phyloP scores from a whole-genome alignment of 768 basidiomycete species.

The Lactarius hatsudake region DNA sequence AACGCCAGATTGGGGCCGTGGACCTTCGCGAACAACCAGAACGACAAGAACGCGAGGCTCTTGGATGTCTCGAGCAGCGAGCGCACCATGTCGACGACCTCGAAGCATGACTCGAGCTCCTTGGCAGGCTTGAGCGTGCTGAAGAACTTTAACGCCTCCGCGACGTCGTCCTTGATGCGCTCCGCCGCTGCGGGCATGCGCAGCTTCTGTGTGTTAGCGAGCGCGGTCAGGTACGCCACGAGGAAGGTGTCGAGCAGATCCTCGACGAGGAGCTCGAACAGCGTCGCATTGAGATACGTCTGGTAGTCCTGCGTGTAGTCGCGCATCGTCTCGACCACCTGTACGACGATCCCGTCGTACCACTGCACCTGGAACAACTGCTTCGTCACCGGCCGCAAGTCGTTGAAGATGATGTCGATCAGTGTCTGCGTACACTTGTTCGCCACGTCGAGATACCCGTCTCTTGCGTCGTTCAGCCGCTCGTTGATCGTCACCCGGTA shows the following conservation, averaged over 20 bases:
- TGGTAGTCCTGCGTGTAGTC: conserved; percentile 98
- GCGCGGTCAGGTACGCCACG: conserved; percentile 83
- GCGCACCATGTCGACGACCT: conserved; percentile 81
- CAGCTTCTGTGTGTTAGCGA: conserved; percentile 81
- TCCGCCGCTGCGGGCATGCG: conserved; percentile 83
- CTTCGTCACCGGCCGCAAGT: conserved; percentile 84
- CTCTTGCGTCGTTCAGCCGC: conserved; percentile 91
- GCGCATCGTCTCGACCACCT: conserved; percentile 91
- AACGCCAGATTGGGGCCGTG: conserved; percentile 92
- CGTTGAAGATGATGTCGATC: conserved; percentile 93
- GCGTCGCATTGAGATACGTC: conserved; percentile 81
- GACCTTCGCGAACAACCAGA: conserved; percentile 89
- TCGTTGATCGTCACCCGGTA: conserved; percentile 82
- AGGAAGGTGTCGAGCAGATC: conserved; percentile 91
- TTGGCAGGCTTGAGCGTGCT: conserved; percentile 67
- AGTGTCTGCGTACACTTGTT: conserved; percentile 95
- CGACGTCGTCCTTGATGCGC: conserved; percentile 78
- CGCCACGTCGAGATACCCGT: conserved; percentile 96
- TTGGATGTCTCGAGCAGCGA: conserved; percentile 82
- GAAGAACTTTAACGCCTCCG: conserved; percentile 78
- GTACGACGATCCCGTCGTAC: conserved; percentile 87
- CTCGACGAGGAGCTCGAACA: conserved; percentile 89
- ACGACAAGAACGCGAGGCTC: conserved; percentile 88
- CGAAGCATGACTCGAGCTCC: conserved; percentile 81
- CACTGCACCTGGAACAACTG: conserved; percentile 78